A percentile compares a stretch with the other conserved stretches of the same genome.
These are phyloP conservation scores for Maudiozyma turicensis DNA, from an alignment of 805 yeast species.

Conservation along the genomic window DNA sequence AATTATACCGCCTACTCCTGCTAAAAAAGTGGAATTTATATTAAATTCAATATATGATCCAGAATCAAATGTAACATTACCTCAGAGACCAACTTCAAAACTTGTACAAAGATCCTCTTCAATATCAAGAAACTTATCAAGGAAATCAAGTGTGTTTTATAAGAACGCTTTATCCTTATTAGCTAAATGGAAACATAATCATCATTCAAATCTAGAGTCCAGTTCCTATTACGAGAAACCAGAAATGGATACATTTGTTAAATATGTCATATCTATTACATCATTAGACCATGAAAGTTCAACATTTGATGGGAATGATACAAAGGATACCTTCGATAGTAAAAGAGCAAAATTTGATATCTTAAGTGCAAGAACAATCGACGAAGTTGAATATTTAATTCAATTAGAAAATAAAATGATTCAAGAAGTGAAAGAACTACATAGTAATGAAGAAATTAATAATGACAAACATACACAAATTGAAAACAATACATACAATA, in stretches of 20 bases:
- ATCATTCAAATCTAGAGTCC: constrained; percentile 1
- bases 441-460: background rate
- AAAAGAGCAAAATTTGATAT: constrained; percentile 42
- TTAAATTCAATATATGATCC: constrained; percentile 24
- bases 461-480: background rate
- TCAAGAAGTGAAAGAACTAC: constrained; percentile 1
- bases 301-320: no score
- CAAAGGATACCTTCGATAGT: background rate
- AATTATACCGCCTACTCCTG: constrained; percentile 60
- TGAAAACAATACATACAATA: no score
- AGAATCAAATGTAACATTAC: constrained; percentile 6
- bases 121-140: background rate
- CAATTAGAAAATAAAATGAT: constrained; percentile 36
- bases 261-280: constrained; percentile 30
- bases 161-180: constrained; percentile 22
- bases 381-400: constrained; percentile 51
- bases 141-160: constrained; percentile 2
- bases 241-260: constrained; percentile 31
- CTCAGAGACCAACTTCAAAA: background rate
- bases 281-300: constrained; percentile 16
- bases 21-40: constrained; percentile 45
- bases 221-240: constrained; percentile 8
- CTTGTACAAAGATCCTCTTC: background rate
- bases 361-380: constrained; percentile 60
- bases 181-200: constrained; percentile 26